Base-by-base conservation (phyloP, 805 yeast genomes). In the Kuraishia cidri region DNA sequence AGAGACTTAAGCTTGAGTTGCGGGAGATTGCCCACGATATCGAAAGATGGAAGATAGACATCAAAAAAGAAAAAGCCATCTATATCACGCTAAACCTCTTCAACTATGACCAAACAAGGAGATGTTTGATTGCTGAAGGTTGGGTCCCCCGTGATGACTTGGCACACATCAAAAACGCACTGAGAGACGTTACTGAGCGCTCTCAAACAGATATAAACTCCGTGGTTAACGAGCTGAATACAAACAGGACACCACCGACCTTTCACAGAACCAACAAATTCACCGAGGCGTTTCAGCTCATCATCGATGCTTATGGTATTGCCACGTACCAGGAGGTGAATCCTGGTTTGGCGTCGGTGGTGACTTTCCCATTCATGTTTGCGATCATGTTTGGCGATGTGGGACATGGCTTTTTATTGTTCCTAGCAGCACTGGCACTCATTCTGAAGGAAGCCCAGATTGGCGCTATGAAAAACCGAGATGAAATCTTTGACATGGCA, bases 361-460 rank as follows among this genome's bases (percentile, higher is more conserved):
- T 92, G 17, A 92, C 98, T 0, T 92, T 92, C 65, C 98, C 98
- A 16, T 92, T 92, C 56, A 83, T 92, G 94, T 92, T 92, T 62
- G 97, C 98, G 19, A 81, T 92, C 47, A 92, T 92, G 98, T 92
- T 92, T 66, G 98, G 98, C 66, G 98, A 92, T 64, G 54, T 88
- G 37, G 98, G 98, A 11, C 98, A 92, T 62, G 98, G 98, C 5
- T 71, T 87, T 38, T 72, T 92, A 30, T 64, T 92, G 56, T 70
- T 80, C 34, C 56, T 81, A 36, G 84, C 86, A 12, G 95, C 94
- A 2, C 58, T 75, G 33, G 57, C 61, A 20, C 62, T 92, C 41
- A 87, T 92, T 8, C 42, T 76, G 31, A 79, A 81, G 52, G 98
- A 92, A 57, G 69, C 66, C 40, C 66, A 70, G 41, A 71, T 92